Evolutionary conservation across 1,284 basidiomycete species (phyloP), one percentile per base, ranked within the genome.

Genomic region (Tremellales sp.): DNA sequence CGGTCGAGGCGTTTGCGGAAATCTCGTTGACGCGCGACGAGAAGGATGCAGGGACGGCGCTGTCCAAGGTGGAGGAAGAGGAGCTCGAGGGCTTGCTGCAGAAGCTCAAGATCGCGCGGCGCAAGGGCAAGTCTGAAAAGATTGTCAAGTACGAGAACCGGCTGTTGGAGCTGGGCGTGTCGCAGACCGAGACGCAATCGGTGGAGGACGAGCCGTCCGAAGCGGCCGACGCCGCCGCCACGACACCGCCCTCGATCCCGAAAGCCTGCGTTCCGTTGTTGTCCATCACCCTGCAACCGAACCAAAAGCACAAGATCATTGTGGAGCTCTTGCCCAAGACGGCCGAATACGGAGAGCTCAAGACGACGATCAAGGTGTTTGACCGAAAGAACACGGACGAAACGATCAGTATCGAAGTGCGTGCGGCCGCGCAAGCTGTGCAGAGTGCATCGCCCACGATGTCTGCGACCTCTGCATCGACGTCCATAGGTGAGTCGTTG

Each of bases 111-210:
- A 77, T 77, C 40, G 75, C 74, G 0, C 58, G 62, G 42, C 58
- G 76, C 41, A 78, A 78, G 58, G 73, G 74, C 34, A 76, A 78
- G 50, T 40, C 54, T 32, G 76, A 78, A 50, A 78, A 78, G 63
- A 65, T 76, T 43, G 64, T 64, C 43, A 78, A 77, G 61, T 77
- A 76, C 60, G 71, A 75, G 47, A 62, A 66, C 36, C 60, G 76
- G 13, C 60, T 78, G 41, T 53, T 53, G 5, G 71, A 75, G 54
- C 58, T 78, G 0, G 75, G 75, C 3, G 65, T 76, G 19, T 7
- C 25, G 41, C 18, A 19, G 25, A 22, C 26, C 24, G n/a, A n/a
- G n/a, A 18, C 13, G 46, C 25, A 25, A 13, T 36, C 26, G 19
- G 9, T 13, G 4, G 40, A 12, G n/a, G n/a, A 28, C n/a, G 22